Evolutionary conservation across 768 basidiomycete species (phyloP), one percentile per base, ranked within the genome.

Genomic region (Albatrellus ellisii): DNA sequence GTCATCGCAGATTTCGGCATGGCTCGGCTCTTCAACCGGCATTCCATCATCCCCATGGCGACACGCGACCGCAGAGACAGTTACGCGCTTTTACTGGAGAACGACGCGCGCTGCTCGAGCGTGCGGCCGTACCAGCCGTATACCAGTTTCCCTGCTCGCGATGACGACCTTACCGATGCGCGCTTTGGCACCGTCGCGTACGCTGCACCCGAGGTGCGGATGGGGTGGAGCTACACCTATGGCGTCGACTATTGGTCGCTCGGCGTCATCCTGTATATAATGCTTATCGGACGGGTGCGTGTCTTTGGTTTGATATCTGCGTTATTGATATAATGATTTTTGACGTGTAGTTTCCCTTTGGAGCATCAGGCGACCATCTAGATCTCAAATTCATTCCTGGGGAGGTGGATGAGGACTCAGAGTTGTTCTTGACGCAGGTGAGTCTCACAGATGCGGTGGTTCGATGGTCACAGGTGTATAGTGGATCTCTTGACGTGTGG

Each of bases 21-120:
- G n/a, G 12, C n/a, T 67, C 64, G 45, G 50, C 69, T 11, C 56
- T 59, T 38, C 46, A 47, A 24, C 39, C 51, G 20, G 39, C 43
- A 6, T 14, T 32, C 39, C 43, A 4, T 1, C 1, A 11, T n/a
- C 25, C 21, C 17, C 6, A 7, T 22, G 17, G 14, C 35, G 8
- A n/a, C 15, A 12, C 35, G n/a, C 4, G 27, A 37, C 21, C 32
- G 20, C 31, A 18, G 27, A 15, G 42, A 26, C 26, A 20, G 6
- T 27, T 46, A 38, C 5, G 33, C 41, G 4, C 34, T 39, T 14
- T 29, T 42, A 2, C 21, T 36, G 15, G n/a, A 31, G 4, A 22
- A 25, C 4, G 24, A 32, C 21, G 21, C 27, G 0, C 20, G 14
- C 12, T 28, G 27, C 41, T n/a, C n/a, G n/a, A n/a, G 41, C 41